phyloP scores from a whole-genome alignment of 1,284 basidiomycete species.

The Sparassis latifolia region DNA sequence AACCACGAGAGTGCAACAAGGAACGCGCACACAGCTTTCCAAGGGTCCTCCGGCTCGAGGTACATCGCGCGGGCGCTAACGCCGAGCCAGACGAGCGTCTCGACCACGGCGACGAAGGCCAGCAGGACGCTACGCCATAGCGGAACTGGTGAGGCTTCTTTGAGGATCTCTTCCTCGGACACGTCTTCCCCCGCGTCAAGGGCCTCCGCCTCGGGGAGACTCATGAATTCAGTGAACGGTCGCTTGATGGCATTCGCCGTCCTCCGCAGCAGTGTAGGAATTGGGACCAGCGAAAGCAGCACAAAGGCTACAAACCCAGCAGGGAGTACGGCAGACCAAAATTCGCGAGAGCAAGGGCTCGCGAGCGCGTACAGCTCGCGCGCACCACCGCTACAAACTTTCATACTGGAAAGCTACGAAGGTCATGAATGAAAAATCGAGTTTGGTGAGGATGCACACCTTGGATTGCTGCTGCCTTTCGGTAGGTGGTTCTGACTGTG shows the following conservation, averaged over 20 bases:
- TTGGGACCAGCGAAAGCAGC: constrained; percentile 32
- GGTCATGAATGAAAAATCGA: too few relatives aligned
- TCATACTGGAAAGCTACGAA: neutral
- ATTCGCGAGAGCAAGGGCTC: constrained; percentile 44
- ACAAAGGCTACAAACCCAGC: constrained; percentile 40
- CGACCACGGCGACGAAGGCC: constrained; percentile 39
- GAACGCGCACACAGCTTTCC: constrained; percentile 29
- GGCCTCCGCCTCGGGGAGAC: constrained; percentile 54
- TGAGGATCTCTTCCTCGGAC: constrained; percentile 12
- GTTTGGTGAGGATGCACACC: too few relatives aligned
- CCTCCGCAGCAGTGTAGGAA: constrained; percentile 22
- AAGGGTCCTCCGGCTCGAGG: constrained; percentile 20
- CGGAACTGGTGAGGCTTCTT: constrained; percentile 24
- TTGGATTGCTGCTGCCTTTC: too few relatives aligned
- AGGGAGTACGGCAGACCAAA: constrained; percentile 52
- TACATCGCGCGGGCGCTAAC: constrained; percentile 37
- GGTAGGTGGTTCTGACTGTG: too few relatives aligned
- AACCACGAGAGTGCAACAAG: constrained; percentile 48
- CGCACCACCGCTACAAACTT: constrained; percentile 5
- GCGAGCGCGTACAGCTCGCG: constrained; percentile 35
- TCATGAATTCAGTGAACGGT: constrained; percentile 45
- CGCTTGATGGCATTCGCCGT: constrained; percentile 24
- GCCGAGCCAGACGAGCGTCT: constrained; percentile 45
- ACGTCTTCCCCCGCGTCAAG: constrained; percentile 26
- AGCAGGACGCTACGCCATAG: constrained; percentile 54